Base-by-base conservation (phyloP, 2,329 filamentous ascomycete species). In the Huntiella decipiens region DNA sequence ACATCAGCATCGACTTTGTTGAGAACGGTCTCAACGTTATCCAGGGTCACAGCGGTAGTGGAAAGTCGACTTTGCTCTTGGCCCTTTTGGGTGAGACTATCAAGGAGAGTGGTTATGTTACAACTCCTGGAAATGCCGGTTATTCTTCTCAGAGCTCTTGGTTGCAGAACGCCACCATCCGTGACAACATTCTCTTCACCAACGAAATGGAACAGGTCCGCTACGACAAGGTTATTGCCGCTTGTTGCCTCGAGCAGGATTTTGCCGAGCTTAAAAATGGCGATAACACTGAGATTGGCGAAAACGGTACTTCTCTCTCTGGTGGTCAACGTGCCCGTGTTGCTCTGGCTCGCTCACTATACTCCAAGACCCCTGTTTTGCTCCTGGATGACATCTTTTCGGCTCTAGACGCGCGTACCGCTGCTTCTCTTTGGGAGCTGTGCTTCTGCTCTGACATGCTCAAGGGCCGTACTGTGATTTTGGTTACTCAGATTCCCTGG, bases 301-400 rank as follows among this genome's bases (percentile, higher is more conserved):
- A 73, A 53, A 70, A 68, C 45, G 71, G 70, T 0, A 65, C 69
- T 4, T 70, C 69, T 3, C 56, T 75, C 6, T 73, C 70, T 0
- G 71, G 71, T 16, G 71, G 71, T 0, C 71, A 74, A 51, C 71
- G 71, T 51, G 70, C 70, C 28, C 63, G 71, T 4, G 67, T 75
- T 33, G 69, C 71, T 10, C 56, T 76, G 32, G 73, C 73, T 1
- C 62, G 73, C 47, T 68, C 71, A 5, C 55, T 77, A 1, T 77
- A 76, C 55, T 74, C 71, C 1, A 67, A 67, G 45, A 65, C 72
- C 0, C 61, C 68, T 1, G 60, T 74, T 2, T 58, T 76, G 16
- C 59, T 77, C 1, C 63, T 77, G 1, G 73, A 77, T 51, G 73
- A 77, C 48, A 64, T 75, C 2, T 73, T 77, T 51, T 71, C 72